Evolutionary conservation across 805 yeast genomes (phyloP).

Genomic region (Limtongozyma cylindracea): DNA sequence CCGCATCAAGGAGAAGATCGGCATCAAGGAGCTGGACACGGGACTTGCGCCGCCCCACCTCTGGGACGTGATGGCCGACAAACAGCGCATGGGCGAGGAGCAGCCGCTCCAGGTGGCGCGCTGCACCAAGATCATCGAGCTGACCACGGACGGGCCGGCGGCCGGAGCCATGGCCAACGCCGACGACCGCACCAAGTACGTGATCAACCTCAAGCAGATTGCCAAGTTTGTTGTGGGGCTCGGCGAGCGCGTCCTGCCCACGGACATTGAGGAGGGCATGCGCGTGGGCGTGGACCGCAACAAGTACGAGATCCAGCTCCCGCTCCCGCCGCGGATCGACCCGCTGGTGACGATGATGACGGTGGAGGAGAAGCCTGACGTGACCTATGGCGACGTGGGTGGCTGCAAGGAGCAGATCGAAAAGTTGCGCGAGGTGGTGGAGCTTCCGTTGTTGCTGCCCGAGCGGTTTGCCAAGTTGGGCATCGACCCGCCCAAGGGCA

Average conservation of each 20-base stretch:
- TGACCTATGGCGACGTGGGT: slow-evolving; percentile 93
- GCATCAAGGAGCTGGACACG: slow-evolving; percentile 86
- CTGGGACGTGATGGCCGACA: slow-evolving; percentile 96
- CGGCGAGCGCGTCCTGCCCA: slow-evolving; percentile 93
- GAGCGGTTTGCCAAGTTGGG: slow-evolving; percentile 94
- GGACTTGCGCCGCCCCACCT: slow-evolving; percentile 93
- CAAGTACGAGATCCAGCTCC: slow-evolving; percentile 89
- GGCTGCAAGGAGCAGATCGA: slow-evolving; percentile 98
- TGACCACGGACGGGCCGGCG: slow-evolving; percentile 12
- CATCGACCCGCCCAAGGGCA: slow-evolving; percentile 98
- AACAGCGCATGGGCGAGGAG: slow-evolving; percentile 77
- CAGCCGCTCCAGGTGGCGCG: slow-evolving; percentile 96
- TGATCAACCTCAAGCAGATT: slow-evolving; percentile 89
- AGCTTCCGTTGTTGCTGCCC: slow-evolving; percentile 35
- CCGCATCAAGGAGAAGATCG: slow-evolving; percentile 83
- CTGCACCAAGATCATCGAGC: slow-evolving; percentile 87
- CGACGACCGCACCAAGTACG: slow-evolving; percentile 77
- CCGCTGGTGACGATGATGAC: slow-evolving; percentile 99
- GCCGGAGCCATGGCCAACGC: slow-evolving; percentile 21
- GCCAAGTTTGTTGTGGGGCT: slow-evolving; percentile 94
- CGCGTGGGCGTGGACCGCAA: slow-evolving; percentile 97
- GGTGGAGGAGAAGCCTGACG: slow-evolving; percentile 98
- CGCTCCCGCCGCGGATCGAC: slow-evolving; percentile 93
- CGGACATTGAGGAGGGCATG: slow-evolving; percentile 99
- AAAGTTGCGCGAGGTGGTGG: slow-evolving; percentile 5